phyloP scores from a whole-genome alignment of 23 red algal species.

The Gracilaria caudata region DNA sequence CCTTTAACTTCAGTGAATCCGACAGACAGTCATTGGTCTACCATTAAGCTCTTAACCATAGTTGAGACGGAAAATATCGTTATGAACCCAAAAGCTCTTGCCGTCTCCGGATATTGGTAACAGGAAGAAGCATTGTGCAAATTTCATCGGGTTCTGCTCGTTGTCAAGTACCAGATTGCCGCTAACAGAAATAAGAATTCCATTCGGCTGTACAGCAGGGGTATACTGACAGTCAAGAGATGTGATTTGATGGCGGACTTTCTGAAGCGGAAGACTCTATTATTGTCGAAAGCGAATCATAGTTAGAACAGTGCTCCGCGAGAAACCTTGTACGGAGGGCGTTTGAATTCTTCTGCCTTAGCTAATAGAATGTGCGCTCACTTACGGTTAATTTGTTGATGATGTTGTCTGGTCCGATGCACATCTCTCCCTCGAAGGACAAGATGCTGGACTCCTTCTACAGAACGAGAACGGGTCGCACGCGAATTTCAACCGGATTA shows the following conservation, averaged over 20 bases:
- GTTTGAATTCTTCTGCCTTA: not conserved
- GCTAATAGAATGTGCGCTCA: not conserved
- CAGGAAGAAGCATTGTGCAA: slow-evolving; percentile 91
- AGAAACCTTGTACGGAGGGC: not conserved
- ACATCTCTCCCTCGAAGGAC: slow-evolving; percentile 87
- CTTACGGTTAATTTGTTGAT: slow-evolving; percentile 78
- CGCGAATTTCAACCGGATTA: not conserved
- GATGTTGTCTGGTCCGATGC: slow-evolving; percentile 84
- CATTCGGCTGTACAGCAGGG: slow-evolving; percentile 64
- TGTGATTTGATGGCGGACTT: slow-evolving; percentile 88
- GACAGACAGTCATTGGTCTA: not conserved
- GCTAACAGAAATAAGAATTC: slow-evolving; percentile 90
- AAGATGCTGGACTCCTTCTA: slow-evolving; percentile 84
- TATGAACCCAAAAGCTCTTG: slow-evolving; percentile 82
- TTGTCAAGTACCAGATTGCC: slow-evolving; percentile 94
- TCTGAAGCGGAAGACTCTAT: slow-evolving; percentile 80
- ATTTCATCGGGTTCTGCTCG: slow-evolving; percentile 85
- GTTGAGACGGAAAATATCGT: slow-evolving; percentile 96
- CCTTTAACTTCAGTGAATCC: not conserved
- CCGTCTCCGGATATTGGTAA: slow-evolving; percentile 67
- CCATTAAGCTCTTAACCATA: slow-evolving; percentile 45
- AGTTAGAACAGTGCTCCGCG: not conserved
- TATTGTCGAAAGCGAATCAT: not conserved
- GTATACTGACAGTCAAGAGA: slow-evolving; percentile 86
- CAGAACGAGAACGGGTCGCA: not conserved